These are phyloP conservation scores for Schizochytrium sp. DNA, from an alignment of 108 stramenopile genomes.

Conservation along the genomic window DNA sequence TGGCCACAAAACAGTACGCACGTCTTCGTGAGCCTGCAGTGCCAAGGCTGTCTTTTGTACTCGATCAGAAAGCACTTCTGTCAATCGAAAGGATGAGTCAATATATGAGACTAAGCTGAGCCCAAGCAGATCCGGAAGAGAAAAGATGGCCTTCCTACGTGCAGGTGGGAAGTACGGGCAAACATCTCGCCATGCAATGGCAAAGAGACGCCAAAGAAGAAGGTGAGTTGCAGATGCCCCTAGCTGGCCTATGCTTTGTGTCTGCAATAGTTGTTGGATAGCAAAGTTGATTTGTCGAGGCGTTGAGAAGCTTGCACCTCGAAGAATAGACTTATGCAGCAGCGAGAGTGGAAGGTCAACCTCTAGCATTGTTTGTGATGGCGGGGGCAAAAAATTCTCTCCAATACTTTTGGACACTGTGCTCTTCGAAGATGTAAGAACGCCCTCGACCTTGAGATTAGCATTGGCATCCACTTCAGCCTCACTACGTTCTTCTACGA, in stretches of 20 bases:
- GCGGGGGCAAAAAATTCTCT: not conserved
- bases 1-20: not conserved
- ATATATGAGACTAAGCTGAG: not conserved
- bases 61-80: not conserved
- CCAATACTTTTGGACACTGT: not conserved
- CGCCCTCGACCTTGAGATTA: no score
- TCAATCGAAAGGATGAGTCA: not conserved
- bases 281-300: conserved; percentile 2
- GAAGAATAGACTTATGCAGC: not conserved
- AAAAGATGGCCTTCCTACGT: not conserved
- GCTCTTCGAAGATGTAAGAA: no score
- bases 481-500: no score
- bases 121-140: not conserved
- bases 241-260: not conserved
- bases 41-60: not conserved
- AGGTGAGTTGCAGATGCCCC: conserved; percentile 11
- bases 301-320: not conserved
- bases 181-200: not conserved
- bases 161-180: conserved; percentile 12
- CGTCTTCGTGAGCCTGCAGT: conserved; percentile 22
- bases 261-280: not conserved
- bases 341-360: conserved; percentile 1
- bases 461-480: no score
- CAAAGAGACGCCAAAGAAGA: conserved; percentile 2
- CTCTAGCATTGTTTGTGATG: conserved; percentile 4